These are phyloP conservation scores for Paraphoma chrysanthemicola DNA, from an alignment of 2,329 filamentous ascomycete genomes.

Conservation along the genomic window DNA sequence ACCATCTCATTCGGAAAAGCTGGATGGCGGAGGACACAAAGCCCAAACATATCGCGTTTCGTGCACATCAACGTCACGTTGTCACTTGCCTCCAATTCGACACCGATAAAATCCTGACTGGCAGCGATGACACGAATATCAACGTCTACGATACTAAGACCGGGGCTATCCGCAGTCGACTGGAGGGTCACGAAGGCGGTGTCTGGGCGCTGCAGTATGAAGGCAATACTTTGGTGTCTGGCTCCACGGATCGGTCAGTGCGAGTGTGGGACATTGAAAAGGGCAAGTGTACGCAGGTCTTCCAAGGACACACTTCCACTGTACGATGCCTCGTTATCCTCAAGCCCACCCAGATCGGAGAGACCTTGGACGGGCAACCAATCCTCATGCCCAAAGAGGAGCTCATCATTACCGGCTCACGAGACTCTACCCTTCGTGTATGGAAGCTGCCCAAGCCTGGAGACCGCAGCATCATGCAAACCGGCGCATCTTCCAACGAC, in stretches of 20 bases:
- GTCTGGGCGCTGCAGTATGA: slow-evolving; percentile 98
- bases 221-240: slow-evolving; percentile 92
- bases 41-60: slow-evolving; percentile 91
- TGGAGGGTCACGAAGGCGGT: slow-evolving; percentile 93
- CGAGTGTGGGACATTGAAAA: slow-evolving; percentile 99
- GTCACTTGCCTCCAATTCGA: slow-evolving; percentile 98
- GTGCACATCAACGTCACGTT: slow-evolving; percentile 94
- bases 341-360: slow-evolving; percentile 81
- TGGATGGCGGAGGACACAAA: slow-evolving; percentile 87
- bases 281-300: slow-evolving; percentile 90
- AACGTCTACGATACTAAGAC: slow-evolving; percentile 98
- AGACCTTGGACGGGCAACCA: slow-evolving; percentile 71
- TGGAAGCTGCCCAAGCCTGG: slow-evolving; percentile 89
- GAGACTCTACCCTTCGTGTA: slow-evolving; percentile 90
- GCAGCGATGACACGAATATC: slow-evolving; percentile 96
- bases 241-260: slow-evolving; percentile 95
- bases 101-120: slow-evolving; percentile 96
- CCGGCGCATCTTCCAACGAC: slow-evolving; percentile 73
- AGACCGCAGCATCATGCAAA: slow-evolving; percentile 80
- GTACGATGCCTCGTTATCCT: slow-evolving; percentile 95
- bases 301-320: slow-evolving; percentile 96
- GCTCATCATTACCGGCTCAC: slow-evolving; percentile 94
- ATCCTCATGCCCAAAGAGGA: slow-evolving; percentile 94
- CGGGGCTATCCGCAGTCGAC: slow-evolving; percentile 79
- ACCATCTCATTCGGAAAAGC: slow-evolving; percentile 86